These are phyloP conservation scores for Auricularia heimuer DNA, from an alignment of 768 basidiomycete species.

Conservation along the genomic window DNA sequence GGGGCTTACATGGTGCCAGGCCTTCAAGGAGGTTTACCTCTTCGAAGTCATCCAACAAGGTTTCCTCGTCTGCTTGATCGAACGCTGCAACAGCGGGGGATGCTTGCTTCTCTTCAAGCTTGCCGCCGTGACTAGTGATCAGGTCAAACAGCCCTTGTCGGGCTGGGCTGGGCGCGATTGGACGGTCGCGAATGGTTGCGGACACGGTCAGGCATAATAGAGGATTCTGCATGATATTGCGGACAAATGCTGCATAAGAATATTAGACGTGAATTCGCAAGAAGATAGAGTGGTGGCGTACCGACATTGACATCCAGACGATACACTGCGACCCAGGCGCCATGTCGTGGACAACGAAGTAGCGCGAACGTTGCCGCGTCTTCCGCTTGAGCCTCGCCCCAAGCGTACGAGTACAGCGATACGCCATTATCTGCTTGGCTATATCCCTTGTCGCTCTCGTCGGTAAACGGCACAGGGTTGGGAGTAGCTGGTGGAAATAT, in stretches of 20 bases:
- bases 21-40: conserved; percentile 65
- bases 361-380: conserved; percentile 49
- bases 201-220: conserved; percentile 77
- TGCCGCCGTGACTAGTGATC: neutral
- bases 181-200: conserved; percentile 78
- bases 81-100: conserved; percentile 2
- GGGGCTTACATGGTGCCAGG: conserved; percentile 46
- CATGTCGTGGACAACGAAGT: conserved; percentile 50
- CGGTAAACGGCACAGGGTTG: conserved; percentile 67
- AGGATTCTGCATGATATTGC: conserved; percentile 59
- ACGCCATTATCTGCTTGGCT: conserved; percentile 63
- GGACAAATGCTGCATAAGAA: conserved; percentile 51
- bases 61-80: conserved; percentile 20
- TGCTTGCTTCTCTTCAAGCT: neutral
- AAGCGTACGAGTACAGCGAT: conserved; percentile 55
- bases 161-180: conserved; percentile 37
- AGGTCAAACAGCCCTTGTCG: conserved; percentile 22
- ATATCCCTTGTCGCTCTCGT: conserved; percentile 66
- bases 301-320: conserved; percentile 68
- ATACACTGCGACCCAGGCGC: conserved; percentile 74
- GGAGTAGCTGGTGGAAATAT: conserved; percentile 79
- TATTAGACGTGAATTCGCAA: neutral
- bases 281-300: conserved; percentile 31
- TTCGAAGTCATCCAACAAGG: conserved; percentile 40
- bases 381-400: conserved; percentile 50